These are phyloP conservation scores for Pythium graminicola DNA, from an alignment of 352 stramenopile genomes.

Conservation along the genomic window DNA sequence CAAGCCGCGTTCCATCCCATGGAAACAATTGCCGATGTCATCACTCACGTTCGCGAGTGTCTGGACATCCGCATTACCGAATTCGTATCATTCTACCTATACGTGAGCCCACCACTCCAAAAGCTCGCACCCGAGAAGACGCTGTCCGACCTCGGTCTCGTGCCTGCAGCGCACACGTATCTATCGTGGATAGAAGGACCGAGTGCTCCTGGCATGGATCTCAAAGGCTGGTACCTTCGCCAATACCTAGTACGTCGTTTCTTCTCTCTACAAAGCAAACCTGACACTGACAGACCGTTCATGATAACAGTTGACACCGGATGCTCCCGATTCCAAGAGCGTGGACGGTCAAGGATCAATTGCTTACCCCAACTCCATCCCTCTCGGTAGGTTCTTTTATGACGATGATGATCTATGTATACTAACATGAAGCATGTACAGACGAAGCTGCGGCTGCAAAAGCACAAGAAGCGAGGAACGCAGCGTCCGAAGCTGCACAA, in stretches of 20 bases:
- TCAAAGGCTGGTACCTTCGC: constrained; percentile 51
- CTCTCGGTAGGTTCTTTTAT: constrained; percentile 17
- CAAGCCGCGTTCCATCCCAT: constrained; percentile 81
- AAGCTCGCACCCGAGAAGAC: constrained; percentile 52
- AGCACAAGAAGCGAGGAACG: constrained; percentile 16
- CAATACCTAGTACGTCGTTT: constrained; percentile 38
- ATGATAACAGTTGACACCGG: constrained; percentile 16
- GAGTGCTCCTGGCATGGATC: not conserved
- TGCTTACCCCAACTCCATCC: constrained; percentile 22
- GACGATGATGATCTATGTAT: not conserved
- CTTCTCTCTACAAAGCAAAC: not conserved
- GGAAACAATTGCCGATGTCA: constrained; percentile 68
- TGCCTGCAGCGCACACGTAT: constrained; percentile 71
- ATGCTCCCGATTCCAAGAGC: constrained; percentile 16
- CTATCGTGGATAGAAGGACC: constrained; percentile 56
- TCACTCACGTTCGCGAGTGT: constrained; percentile 51
- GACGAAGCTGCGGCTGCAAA: constrained; percentile 13
- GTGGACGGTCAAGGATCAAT: not conserved
- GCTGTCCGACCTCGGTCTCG: constrained; percentile 58
- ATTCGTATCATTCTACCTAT: constrained; percentile 52
- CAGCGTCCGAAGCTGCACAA: constrained; percentile 12
- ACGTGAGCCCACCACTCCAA: constrained; percentile 68
- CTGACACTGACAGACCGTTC: not conserved
- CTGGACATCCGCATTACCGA: constrained; percentile 17
- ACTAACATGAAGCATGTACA: constrained; percentile 1